Evolutionary conservation across 306 rosid species (phyloP).

Genomic region (Inga oerstediana): DNA sequence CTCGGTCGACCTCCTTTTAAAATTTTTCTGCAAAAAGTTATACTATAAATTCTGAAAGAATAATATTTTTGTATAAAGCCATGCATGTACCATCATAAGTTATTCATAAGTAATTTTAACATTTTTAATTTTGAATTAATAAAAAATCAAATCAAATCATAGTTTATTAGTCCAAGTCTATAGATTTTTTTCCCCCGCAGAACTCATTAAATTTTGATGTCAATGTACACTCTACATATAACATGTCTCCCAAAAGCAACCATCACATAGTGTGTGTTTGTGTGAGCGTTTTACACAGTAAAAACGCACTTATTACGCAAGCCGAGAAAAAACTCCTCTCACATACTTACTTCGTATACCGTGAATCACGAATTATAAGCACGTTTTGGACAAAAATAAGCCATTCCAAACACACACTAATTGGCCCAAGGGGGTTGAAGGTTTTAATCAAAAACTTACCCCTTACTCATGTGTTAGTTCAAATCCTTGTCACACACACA

Average conservation of each 20-base stretch:
- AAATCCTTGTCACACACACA: not conserved
- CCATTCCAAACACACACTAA: too few species aligned
- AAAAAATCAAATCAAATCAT: not conserved
- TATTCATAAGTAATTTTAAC: not conserved
- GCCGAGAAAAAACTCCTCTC: too few species aligned
- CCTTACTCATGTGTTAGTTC: not conserved
- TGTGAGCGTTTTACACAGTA: too few species aligned
- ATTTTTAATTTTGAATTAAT: not conserved
- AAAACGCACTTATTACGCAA: too few species aligned
- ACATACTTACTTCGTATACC: too few species aligned
- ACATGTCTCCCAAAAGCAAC: not conserved
- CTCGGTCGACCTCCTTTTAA: not conserved
- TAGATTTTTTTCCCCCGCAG: not conserved
- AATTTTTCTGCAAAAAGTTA: not conserved
- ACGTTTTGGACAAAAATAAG: too few species aligned
- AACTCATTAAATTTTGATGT: not conserved
- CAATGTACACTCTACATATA: not conserved
- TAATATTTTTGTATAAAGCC: not conserved
- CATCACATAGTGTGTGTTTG: too few species aligned
- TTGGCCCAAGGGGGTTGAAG: not conserved
- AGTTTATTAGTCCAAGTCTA: not conserved
- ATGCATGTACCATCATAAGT: not conserved
- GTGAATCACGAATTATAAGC: too few species aligned
- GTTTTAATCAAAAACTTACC: not conserved
- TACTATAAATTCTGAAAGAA: not conserved